These are phyloP conservation scores for Phaeodactylum tricornutum DNA, from an alignment of 108 stramenopile genomes.

Conservation along the genomic window DNA sequence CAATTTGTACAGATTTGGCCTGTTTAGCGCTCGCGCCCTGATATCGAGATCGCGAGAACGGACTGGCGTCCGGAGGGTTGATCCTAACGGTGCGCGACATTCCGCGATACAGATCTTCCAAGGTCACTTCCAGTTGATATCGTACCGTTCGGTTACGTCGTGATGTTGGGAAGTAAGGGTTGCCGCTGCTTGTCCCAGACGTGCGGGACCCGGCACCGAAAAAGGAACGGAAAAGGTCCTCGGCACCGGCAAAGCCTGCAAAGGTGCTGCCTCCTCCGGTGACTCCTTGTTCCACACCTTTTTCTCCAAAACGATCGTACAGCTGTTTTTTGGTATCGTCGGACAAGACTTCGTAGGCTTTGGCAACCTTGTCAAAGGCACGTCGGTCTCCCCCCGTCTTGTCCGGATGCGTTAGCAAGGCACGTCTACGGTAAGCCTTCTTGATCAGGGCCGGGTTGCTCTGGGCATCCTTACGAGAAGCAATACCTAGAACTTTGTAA, in stretches of 20 bases:
- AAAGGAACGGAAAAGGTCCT: constrained; percentile 23
- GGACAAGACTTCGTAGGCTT: constrained; percentile 92
- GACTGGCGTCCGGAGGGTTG: constrained; percentile 26
- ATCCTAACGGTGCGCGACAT: constrained; percentile 35
- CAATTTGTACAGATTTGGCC: constrained; percentile 48
- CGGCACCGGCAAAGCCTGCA: constrained; percentile 6
- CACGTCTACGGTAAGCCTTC: constrained; percentile 90
- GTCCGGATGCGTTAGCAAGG: constrained; percentile 89
- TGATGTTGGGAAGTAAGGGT: background rate
- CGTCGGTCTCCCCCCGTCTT: constrained; percentile 70
- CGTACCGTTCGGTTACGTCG: constrained; percentile 46
- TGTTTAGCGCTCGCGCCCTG: constrained; percentile 4
- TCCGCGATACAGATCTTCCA: constrained; percentile 77
- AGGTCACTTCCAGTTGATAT: constrained; percentile 62
- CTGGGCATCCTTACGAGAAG: constrained; percentile 6
- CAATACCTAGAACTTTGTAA: constrained; percentile 32
- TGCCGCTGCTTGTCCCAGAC: constrained; percentile 9
- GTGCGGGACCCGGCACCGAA: constrained; percentile 8
- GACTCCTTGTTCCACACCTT: constrained; percentile 37
- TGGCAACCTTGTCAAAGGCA: constrained; percentile 87
- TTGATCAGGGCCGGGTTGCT: constrained; percentile 23
- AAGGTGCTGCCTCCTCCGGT: background rate
- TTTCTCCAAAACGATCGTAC: constrained; percentile 82
- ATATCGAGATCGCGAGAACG: constrained; percentile 10
- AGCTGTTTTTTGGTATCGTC: constrained; percentile 80